A percentile compares a stretch with the other conserved stretches of the same genome.
These are phyloP conservation scores for Pelagophyceae sp. DNA, from an alignment of 352 stramenopile species.

Conservation along the genomic window DNA sequence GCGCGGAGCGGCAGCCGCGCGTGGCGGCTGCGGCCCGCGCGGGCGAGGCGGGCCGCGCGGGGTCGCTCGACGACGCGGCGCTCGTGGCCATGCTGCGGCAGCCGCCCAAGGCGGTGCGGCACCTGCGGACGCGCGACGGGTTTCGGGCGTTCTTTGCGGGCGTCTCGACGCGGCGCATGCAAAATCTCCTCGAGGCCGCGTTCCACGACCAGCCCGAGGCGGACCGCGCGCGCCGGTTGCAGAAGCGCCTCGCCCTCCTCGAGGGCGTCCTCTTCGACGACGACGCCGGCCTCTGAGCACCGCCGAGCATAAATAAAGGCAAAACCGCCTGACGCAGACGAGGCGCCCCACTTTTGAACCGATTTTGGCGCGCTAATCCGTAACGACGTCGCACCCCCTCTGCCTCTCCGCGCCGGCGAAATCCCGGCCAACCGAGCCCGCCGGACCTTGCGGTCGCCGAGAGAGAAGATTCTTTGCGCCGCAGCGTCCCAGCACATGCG, in stretches of 20 bases:
- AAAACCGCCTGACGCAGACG: too few species aligned
- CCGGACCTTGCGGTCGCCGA: too few species aligned
- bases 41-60: neutral
- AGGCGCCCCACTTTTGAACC: too few species aligned
- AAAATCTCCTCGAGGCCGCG: neutral
- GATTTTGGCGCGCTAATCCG: too few species aligned
- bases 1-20: too few species aligned
- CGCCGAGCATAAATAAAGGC: too few species aligned
- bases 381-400: too few species aligned
- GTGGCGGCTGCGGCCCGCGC: too few species aligned
- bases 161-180: neutral
- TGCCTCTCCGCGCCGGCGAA: too few species aligned
- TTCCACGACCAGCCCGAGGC: neutral
- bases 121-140: slow-evolving; percentile 12
- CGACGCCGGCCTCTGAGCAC: neutral
- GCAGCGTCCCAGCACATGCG: too few species aligned
- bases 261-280: neutral
- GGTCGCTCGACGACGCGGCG: neutral
- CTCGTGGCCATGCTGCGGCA: slow-evolving; percentile 8
- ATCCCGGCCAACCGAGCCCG: too few species aligned
- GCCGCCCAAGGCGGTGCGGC: slow-evolving; percentile 12
- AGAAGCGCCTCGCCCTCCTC: slow-evolving; percentile 10
- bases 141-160: slow-evolving; percentile 10
- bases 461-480: too few species aligned
- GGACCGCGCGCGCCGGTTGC: neutral